Evolutionary conservation across 257 asterid species (phyloP).

Genomic region (Fraxinus anomala): DNA sequence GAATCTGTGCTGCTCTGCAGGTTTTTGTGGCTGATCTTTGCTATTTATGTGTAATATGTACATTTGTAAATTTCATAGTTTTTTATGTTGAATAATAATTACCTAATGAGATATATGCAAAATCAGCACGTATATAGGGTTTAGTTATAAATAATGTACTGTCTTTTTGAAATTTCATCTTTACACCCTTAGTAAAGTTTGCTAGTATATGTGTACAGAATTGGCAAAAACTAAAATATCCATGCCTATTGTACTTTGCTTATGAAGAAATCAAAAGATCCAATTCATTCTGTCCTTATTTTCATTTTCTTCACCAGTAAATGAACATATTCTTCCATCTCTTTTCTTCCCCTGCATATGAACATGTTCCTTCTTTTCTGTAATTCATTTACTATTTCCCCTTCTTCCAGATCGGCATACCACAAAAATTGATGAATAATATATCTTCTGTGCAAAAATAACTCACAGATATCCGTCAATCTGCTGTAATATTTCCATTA

Average conservation of each 20-base stretch:
- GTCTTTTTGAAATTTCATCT: background rate
- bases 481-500: background rate
- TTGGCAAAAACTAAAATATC: background rate
- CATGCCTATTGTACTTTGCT: background rate
- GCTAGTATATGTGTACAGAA: background rate
- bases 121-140: background rate
- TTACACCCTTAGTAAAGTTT: too few species aligned
- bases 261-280: background rate
- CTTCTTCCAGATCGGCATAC: too few species aligned
- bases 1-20: slow-evolving; percentile 15
- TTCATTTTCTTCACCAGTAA: background rate
- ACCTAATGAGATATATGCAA: background rate
- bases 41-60: background rate
- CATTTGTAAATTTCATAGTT: background rate
- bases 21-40: background rate
- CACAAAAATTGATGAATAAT: too few species aligned
- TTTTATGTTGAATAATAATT: background rate
- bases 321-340: background rate
- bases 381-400: background rate
- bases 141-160: background rate
- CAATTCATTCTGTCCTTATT: background rate
- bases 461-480: background rate
- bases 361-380: too few species aligned
- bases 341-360: background rate
- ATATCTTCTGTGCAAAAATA: background rate